Conservation (phyloP, 1,284 basidiomycete species). For the Porodaedalea pini region DNA sequence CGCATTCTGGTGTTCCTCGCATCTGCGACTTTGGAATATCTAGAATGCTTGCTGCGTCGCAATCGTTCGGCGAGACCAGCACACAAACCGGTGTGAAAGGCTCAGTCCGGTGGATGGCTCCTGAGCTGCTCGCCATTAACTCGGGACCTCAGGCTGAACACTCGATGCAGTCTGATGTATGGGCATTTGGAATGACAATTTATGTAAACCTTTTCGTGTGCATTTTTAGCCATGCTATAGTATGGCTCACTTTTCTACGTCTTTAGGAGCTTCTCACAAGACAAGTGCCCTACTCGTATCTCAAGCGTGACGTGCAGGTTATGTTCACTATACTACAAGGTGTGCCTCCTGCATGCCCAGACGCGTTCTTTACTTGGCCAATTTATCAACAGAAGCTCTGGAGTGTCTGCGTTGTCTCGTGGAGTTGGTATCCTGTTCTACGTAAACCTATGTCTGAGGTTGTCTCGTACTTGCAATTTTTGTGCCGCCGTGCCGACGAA, state of each 20-base stretch:
- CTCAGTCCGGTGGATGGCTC: slow-evolving; percentile 11
- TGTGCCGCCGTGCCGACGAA: neutral
- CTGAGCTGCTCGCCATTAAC: slow-evolving; percentile 3
- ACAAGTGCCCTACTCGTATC: slow-evolving; percentile 6
- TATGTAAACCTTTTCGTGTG: slow-evolving; percentile 2
- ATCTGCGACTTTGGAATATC: slow-evolving; percentile 17
- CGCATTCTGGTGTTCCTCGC: neutral
- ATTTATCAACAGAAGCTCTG: neutral
- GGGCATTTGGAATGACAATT: slow-evolving; percentile 17
- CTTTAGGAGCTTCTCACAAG: slow-evolving; percentile 10
- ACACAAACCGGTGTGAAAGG: slow-evolving; percentile 1
- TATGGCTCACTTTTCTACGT: neutral
- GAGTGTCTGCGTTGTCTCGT: neutral
- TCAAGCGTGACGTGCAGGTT: slow-evolving; percentile 6
- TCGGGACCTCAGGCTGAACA: neutral
- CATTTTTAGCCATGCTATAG: neutral
- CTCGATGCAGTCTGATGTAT: slow-evolving; percentile 10
- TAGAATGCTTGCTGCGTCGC: slow-evolving; percentile 1
- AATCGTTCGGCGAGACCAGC: neutral
- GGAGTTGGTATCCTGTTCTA: neutral
- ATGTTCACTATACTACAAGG: slow-evolving; percentile 17
- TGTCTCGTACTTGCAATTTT: slow-evolving; percentile 3
- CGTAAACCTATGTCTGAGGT: slow-evolving; percentile 3
- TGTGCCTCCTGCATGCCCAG: neutral
- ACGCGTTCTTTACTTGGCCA: neutral